phyloP scores from a whole-genome alignment of 176 grass and related monocot species.

The Bothriochloa decipiens region DNA sequence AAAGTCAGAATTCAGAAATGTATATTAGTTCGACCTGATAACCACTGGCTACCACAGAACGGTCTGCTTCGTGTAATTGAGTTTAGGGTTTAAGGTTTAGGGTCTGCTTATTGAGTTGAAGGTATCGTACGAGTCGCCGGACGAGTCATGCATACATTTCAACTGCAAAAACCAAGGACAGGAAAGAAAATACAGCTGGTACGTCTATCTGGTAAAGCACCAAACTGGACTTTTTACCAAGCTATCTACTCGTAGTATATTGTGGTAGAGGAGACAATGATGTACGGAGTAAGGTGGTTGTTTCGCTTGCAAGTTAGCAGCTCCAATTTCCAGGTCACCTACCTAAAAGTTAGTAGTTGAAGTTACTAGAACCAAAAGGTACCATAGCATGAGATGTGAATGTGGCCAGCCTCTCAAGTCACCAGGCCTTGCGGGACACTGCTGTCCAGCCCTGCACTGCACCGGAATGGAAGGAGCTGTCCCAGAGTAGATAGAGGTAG shows the following conservation, averaged over 20 bases:
- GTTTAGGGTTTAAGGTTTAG: no score
- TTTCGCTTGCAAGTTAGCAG: constrained; percentile 29
- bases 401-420: not conserved
- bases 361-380: not conserved
- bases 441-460: not conserved
- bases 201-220: not conserved
- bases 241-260: not conserved
- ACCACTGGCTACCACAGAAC: not conserved
- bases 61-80: not conserved
- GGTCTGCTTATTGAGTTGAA: no score
- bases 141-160: not conserved
- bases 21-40: not conserved
- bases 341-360: not conserved
- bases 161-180: not conserved
- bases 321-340: not conserved
- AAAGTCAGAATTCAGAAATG: not conserved
- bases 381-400: not conserved
- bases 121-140: not conserved
- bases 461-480: constrained; percentile 19
- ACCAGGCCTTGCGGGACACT: not conserved
- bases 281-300: not conserved
- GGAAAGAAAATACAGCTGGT: not conserved
- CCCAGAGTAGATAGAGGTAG: not conserved
- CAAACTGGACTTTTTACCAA: not conserved
- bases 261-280: not conserved